These are phyloP conservation scores for Penicillium bialowiezense DNA, from an alignment of 495 filamentous ascomycete genomes.

Conservation along the genomic window DNA sequence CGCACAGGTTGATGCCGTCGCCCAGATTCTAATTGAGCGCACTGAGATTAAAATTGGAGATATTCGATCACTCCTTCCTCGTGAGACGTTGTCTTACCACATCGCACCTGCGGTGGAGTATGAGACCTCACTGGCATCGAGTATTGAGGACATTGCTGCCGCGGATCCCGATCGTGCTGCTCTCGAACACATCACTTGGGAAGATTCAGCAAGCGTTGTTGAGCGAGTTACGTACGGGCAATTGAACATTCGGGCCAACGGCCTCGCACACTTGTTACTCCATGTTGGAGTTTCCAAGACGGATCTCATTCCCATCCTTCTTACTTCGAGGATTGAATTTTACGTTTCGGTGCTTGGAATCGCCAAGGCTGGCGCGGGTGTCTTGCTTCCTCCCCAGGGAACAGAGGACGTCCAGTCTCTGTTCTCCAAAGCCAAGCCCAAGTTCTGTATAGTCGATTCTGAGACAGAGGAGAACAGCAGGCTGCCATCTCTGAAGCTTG, in stretches of 20 bases:
- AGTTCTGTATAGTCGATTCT: constrained; percentile 43
- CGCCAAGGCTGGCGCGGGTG: constrained; percentile 69
- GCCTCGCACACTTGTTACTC: constrained; percentile 57
- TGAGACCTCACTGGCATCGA: constrained; percentile 36
- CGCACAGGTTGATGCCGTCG: constrained; percentile 53
- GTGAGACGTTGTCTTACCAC: constrained; percentile 55
- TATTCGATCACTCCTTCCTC: constrained; percentile 27
- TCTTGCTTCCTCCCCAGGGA: constrained; percentile 65
- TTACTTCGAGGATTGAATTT: constrained; percentile 66
- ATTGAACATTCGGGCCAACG: constrained; percentile 61
- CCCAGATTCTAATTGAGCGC: constrained; percentile 42
- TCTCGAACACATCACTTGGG: constrained; percentile 54
- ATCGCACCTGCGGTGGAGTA: constrained; percentile 12
- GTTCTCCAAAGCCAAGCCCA: constrained; percentile 48
- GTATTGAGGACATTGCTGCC: constrained; percentile 52
- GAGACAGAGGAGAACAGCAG: not conserved
- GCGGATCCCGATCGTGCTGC: constrained; percentile 53
- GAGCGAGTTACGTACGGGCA: constrained; percentile 57
- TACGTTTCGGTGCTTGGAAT: constrained; percentile 71
- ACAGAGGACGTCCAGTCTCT: constrained; percentile 54
- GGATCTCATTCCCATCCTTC: constrained; percentile 61
- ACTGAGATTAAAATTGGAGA: constrained; percentile 32
- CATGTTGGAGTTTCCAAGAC: constrained; percentile 41
- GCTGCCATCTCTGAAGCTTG: constrained; percentile 14
- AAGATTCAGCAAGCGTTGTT: constrained; percentile 24